phyloP scores from a whole-genome alignment of 2,329 filamentous ascomycete genomes.

The Xylariaceae sp. region DNA sequence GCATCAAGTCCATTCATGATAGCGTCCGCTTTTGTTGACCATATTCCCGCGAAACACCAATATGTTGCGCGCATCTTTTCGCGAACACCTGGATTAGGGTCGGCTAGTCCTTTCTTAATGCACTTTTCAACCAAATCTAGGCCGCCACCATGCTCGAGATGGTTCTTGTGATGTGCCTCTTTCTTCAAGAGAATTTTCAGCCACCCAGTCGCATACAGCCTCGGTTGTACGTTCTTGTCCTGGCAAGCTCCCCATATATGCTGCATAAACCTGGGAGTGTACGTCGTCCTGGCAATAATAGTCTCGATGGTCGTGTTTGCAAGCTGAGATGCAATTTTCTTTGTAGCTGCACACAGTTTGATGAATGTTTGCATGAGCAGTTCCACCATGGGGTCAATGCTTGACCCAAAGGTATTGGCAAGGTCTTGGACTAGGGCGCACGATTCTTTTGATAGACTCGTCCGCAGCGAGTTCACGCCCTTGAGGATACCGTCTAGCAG shows the following conservation, averaged over 20 bases:
- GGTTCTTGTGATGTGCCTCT: constrained; percentile 72
- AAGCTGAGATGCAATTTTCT: constrained; percentile 86
- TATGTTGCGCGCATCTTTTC: constrained; percentile 83
- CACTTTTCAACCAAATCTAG: constrained; percentile 83
- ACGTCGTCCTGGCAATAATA: constrained; percentile 76
- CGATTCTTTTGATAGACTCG: constrained; percentile 84
- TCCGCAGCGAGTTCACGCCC: constrained; percentile 76
- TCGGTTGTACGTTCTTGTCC: constrained; percentile 90
- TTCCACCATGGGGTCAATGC: constrained; percentile 85
- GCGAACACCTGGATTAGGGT: constrained; percentile 86
- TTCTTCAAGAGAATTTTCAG: constrained; percentile 77
- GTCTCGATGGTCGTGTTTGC: constrained; percentile 79
- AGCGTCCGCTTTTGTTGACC: constrained; percentile 73
- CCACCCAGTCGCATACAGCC: constrained; percentile 78
- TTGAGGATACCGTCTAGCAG: constrained; percentile 89
- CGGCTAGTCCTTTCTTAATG: constrained; percentile 82
- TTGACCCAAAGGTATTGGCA: constrained; percentile 70
- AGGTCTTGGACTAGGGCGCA: constrained; percentile 84
- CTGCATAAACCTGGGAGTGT: constrained; percentile 77
- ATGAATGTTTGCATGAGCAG: constrained; percentile 84
- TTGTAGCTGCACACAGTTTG: constrained; percentile 85
- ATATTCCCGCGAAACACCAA: constrained; percentile 77
- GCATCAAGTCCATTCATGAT: constrained; percentile 77
- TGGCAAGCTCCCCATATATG: constrained; percentile 79
- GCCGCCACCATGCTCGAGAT: constrained; percentile 81